A percentile compares a stretch with the other conserved stretches of the same genome.
Conservation (phyloP, 805 yeast species). For the Metschnikowia cubensis region DNA sequence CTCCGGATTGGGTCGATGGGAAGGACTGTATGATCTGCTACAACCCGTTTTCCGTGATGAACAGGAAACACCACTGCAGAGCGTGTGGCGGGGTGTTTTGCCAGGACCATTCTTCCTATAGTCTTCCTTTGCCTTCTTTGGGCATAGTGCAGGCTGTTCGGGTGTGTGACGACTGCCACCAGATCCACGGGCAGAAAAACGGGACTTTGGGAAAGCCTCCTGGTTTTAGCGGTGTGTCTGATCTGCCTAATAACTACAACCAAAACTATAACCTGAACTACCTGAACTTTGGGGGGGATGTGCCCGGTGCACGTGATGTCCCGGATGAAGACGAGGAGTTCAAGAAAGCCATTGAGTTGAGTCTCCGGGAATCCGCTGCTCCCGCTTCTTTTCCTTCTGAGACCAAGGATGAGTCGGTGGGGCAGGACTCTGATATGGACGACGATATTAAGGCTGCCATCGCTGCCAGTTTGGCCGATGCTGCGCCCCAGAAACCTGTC, state of each 20-base stretch:
- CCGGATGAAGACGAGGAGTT: constrained; percentile 71
- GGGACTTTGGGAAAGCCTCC: too few species aligned
- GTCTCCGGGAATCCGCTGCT: constrained; percentile 53
- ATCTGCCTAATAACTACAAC: too few species aligned
- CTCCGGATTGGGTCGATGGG: constrained; percentile 97
- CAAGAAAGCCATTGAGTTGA: constrained; percentile 71
- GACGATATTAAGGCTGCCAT: constrained; percentile 92
- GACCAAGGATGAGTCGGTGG: too few species aligned
- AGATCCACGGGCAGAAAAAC: constrained; percentile 37
- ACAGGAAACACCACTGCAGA: constrained; percentile 94
- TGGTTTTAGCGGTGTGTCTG: too few species aligned
- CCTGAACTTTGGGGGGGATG: not conserved
- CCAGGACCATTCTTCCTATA: constrained; percentile 76
- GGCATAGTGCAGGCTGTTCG: constrained; percentile 89
- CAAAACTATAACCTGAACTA: too few species aligned
- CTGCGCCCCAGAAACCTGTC: not conserved
- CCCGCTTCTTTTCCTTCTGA: not conserved
- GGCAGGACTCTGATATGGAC: constrained; percentile 60
- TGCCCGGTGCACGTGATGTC: not conserved
- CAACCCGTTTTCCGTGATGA: constrained; percentile 69
- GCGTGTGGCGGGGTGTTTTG: constrained; percentile 95
- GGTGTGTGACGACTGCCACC: constrained; percentile 87
- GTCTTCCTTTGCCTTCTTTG: constrained; percentile 66
- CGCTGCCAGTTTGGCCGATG: constrained; percentile 79
- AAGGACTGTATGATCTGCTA: constrained; percentile 95